Conservation (phyloP, 352 stramenopile genomes). For the Globisporangium iwayamae region DNA sequence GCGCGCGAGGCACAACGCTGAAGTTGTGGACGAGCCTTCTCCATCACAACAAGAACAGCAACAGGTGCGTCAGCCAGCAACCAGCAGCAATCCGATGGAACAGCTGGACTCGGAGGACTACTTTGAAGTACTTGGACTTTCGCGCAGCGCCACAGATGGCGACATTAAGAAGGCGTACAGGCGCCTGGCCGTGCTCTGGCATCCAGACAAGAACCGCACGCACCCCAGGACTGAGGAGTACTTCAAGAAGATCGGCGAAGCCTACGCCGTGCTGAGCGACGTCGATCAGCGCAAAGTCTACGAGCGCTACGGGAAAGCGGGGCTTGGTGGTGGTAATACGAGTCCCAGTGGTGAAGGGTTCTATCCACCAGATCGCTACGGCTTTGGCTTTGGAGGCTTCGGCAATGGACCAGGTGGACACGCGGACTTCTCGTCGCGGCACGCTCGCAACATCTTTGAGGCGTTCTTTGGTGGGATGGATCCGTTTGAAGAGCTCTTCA, state of each 20-base stretch:
- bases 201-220: conserved; percentile 92
- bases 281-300: conserved; percentile 52
- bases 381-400: conserved; percentile 26
- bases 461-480: conserved; percentile 59
- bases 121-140: conserved; percentile 56
- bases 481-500: conserved; percentile 58
- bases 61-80: not conserved
- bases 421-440: conserved; percentile 41
- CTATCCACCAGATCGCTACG: not conserved
- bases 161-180: conserved; percentile 72
- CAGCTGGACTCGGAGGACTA: conserved; percentile 75
- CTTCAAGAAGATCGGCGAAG: conserved; percentile 88
- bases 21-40: not conserved
- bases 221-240: conserved; percentile 78
- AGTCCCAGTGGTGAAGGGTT: not conserved
- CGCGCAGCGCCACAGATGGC: conserved; percentile 30
- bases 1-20: not conserved
- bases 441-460: conserved; percentile 70
- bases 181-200: conserved; percentile 84
- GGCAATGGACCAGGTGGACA: not conserved
- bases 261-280: conserved; percentile 89
- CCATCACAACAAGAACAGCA: not conserved
- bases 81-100: conserved; percentile 10
- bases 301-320: conserved; percentile 41
- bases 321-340: conserved; percentile 12